phyloP scores from a whole-genome alignment of 2,329 filamentous ascomycete genomes.

The Sporothrix inflata region DNA sequence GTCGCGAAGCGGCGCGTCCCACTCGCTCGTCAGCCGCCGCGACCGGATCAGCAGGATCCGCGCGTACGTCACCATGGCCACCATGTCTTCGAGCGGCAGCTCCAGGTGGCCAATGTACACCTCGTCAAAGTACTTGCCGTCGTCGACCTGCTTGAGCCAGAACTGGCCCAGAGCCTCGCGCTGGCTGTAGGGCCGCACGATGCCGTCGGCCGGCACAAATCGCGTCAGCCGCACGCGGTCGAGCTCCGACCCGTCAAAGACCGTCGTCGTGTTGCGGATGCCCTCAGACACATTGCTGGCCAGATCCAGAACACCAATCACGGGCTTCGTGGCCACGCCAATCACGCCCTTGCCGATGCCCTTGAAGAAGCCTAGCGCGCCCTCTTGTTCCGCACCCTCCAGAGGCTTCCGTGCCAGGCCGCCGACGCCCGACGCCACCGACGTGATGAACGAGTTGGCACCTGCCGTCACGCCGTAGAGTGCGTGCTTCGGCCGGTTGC shows the following conservation, averaged over 20 bases:
- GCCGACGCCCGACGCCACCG: conserved; percentile 89
- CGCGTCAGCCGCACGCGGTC: conserved; percentile 92
- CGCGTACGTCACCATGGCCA: conserved; percentile 84
- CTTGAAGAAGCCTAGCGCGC: conserved; percentile 92
- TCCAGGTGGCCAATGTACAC: conserved; percentile 96
- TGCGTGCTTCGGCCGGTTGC: conserved; percentile 95
- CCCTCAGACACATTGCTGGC: conserved; percentile 97
- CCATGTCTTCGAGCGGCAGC: conserved; percentile 83
- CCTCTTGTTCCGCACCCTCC: conserved; percentile 94
- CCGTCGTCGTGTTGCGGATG: conserved; percentile 97
- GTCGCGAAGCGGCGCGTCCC: conserved; percentile 95
- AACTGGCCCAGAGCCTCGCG: conserved; percentile 95
- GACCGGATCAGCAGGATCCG: conserved; percentile 89
- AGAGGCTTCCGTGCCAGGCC: conserved; percentile 91
- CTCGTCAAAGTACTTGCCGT: conserved; percentile 97
- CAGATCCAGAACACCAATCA: conserved; percentile 94
- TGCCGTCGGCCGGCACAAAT: conserved; percentile 88
- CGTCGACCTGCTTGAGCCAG: conserved; percentile 98
- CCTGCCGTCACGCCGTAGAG: conserved; percentile 94
- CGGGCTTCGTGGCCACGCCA: conserved; percentile 94
- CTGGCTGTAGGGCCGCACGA: conserved; percentile 91
- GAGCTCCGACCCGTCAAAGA: conserved; percentile 92
- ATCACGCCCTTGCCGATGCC: conserved; percentile 94
- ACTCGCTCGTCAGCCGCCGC: conserved; percentile 83
- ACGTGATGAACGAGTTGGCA: conserved; percentile 91